Evolutionary conservation across 2,329 filamentous ascomycete genomes (phyloP).

Genomic region (Pseudocercospora fijiensis): DNA sequence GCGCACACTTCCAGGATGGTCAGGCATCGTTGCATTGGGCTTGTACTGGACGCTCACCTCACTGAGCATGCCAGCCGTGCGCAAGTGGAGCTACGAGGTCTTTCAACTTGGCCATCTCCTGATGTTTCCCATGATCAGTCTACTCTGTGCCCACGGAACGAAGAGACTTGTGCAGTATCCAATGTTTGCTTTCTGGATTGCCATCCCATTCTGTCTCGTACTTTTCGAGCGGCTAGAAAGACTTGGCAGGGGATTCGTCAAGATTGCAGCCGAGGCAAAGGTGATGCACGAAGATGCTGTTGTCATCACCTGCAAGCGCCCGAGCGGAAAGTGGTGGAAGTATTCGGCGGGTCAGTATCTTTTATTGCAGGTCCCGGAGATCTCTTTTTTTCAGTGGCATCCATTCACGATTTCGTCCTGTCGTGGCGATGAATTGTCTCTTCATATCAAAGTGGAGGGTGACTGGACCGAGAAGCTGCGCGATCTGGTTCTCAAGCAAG

Average conservation of each 20-base stretch:
- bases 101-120: slow-evolving; percentile 59
- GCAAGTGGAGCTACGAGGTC: slow-evolving; percentile 55
- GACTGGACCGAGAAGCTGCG: slow-evolving; percentile 55
- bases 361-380: slow-evolving; percentile 54
- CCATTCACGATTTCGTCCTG: slow-evolving; percentile 60
- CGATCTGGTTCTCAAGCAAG: slow-evolving; percentile 41
- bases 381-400: slow-evolving; percentile 60
- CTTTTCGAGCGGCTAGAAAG: slow-evolving; percentile 52
- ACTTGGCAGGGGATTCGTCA: slow-evolving; percentile 50
- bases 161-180: slow-evolving; percentile 53
- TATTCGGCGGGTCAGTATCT: slow-evolving; percentile 60
- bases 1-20: slow-evolving; percentile 51
- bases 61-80: slow-evolving; percentile 53
- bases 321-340: slow-evolving; percentile 51
- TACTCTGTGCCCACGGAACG: slow-evolving; percentile 58
- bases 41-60: slow-evolving; percentile 53
- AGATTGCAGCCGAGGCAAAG: slow-evolving; percentile 50
- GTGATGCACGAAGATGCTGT: slow-evolving; percentile 56
- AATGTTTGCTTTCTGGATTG: slow-evolving; percentile 59
- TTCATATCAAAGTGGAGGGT: slow-evolving; percentile 61
- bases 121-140: slow-evolving; percentile 59
- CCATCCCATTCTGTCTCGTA: slow-evolving; percentile 54
- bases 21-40: slow-evolving; percentile 51
- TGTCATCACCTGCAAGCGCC: slow-evolving; percentile 51
- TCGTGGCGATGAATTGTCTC: slow-evolving; percentile 52